Conservation (phyloP, 2,329 filamentous ascomycete genomes). For the Zasmidium cellare region DNA sequence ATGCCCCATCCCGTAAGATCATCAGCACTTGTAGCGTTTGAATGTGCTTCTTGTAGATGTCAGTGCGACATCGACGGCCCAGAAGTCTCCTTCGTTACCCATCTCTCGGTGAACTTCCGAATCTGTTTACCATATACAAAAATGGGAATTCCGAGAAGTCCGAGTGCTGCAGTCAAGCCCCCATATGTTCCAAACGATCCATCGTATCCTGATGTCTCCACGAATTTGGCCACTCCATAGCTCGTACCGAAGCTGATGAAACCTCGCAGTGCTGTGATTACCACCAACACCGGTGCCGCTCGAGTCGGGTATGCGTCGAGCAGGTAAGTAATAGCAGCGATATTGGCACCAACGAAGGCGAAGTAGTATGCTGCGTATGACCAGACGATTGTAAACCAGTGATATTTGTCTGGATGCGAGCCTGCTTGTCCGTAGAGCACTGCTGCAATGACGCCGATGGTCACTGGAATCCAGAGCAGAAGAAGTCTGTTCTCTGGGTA, state of each 20-base stretch:
- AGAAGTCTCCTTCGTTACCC: constrained; percentile 23
- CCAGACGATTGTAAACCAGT: constrained; percentile 28
- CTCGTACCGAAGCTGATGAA: constrained; percentile 48
- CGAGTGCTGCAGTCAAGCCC: constrained; percentile 33
- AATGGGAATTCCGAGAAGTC: constrained; percentile 31
- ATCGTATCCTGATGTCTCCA: constrained; percentile 34
- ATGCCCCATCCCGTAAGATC: too few relatives aligned
- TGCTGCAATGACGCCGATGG: constrained; percentile 40
- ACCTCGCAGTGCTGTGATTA: constrained; percentile 49
- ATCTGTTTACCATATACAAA: constrained; percentile 36
- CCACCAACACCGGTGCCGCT: constrained; percentile 45
- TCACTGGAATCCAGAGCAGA: constrained; percentile 38
- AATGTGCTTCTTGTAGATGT: not conserved
- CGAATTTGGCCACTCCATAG: constrained; percentile 40
- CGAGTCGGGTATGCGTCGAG: constrained; percentile 48
- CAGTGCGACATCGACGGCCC: constrained; percentile 21
- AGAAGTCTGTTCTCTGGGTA: constrained; percentile 44
- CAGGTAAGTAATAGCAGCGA: constrained; percentile 46
- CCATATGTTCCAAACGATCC: constrained; percentile 36
- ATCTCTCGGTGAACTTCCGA: constrained; percentile 32
- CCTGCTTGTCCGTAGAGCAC: constrained; percentile 39
- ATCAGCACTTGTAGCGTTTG: too few relatives aligned
- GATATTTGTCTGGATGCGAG: constrained; percentile 21
- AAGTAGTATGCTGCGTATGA: constrained; percentile 32
- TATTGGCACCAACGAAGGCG: constrained; percentile 44